Evolutionary conservation across 1,139 yeast species (phyloP), one percentile per base, ranked within the genome.

Genomic region (Magnusiomyces tetraspermus): DNA sequence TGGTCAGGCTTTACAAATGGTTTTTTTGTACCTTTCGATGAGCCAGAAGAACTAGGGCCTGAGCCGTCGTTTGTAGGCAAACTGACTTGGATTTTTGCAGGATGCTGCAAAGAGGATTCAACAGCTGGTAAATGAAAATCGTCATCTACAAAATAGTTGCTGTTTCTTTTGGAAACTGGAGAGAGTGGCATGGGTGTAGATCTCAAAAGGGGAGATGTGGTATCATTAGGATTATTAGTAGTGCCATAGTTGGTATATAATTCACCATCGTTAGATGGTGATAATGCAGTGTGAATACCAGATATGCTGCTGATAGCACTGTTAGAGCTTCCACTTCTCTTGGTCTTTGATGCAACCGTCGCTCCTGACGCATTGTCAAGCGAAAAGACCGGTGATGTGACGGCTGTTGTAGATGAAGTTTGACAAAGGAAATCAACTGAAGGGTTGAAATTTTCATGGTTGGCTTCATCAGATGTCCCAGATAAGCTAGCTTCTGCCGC

Each of bases 341-440:
- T 33, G 17, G n/a, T n/a, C n/a, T n/a, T n/a, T n/a, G n/a, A n/a
- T n/a, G n/a, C n/a, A n/a, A n/a, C n/a, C n/a, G n/a, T n/a, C n/a
- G n/a, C n/a, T n/a, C n/a, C n/a, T n/a, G n/a, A n/a, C n/a, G n/a
- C n/a, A n/a, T n/a, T n/a, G 13, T 30, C 33, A 30, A 30, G 8
- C 13, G 33, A 30, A 13, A 30, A 13, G 13, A 30, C 13, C 13
- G 33, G 13, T 13, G 48, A 17, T 10, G 52, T 52, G n/a, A 52
- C 51, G 2, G 49, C 50, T 2, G 52, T 47, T 11, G 51, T 46
- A 23, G 48, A 36, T 10, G 42, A 36, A n/a, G 55, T 23, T 30
- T 47, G 42, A 31, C 38, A 42, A 37, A 52, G 26, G 6, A 52
- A 19, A 1, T 42, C 36, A 13, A 49, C 31, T 13, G 52, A 33